These are phyloP conservation scores for Cubamyces sp. DNA, from an alignment of 768 basidiomycete genomes.

Conservation along the genomic window DNA sequence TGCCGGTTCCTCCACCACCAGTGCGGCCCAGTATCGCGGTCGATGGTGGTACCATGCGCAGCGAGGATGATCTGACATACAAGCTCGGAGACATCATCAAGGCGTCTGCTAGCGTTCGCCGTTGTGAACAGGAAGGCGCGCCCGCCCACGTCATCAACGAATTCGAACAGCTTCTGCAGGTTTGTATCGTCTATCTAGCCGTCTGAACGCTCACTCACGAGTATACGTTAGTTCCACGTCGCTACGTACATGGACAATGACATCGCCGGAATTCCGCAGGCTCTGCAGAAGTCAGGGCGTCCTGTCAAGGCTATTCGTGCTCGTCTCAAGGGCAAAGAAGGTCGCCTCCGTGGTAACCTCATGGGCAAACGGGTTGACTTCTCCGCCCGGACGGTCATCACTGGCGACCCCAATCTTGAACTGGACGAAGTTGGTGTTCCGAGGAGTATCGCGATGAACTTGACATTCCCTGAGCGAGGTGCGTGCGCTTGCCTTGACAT, in stretches of 20 bases:
- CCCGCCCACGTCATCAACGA: constrained; percentile 95
- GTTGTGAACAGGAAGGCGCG: constrained; percentile 95
- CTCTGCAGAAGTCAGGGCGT: constrained; percentile 94
- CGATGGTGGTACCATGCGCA: constrained; percentile 94
- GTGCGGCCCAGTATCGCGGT: constrained; percentile 98
- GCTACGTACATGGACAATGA: constrained; percentile 99
- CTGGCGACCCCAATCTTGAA: constrained; percentile 96
- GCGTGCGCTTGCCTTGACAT: constrained; percentile 26
- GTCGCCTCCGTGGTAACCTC: constrained; percentile 94
- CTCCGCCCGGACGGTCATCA: constrained; percentile 98
- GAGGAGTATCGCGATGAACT: constrained; percentile 92
- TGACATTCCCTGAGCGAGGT: constrained; percentile 98
- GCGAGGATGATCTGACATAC: constrained; percentile 98
- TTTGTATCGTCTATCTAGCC: constrained; percentile 39
- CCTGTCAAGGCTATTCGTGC: constrained; percentile 99
- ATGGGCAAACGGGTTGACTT: constrained; percentile 99
- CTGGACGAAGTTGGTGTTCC: constrained; percentile 98
- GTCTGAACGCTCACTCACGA: background rate
- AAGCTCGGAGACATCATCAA: constrained; percentile 98
- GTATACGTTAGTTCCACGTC: constrained; percentile 79
- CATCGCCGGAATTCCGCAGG: constrained; percentile 97
- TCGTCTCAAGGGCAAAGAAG: constrained; percentile 98
- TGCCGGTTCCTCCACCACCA: constrained; percentile 97
- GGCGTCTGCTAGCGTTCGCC: constrained; percentile 87
- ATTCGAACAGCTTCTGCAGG: constrained; percentile 95